Evolutionary conservation across 768 basidiomycete genomes (phyloP).

Genomic region (Dendrothele bispora): DNA sequence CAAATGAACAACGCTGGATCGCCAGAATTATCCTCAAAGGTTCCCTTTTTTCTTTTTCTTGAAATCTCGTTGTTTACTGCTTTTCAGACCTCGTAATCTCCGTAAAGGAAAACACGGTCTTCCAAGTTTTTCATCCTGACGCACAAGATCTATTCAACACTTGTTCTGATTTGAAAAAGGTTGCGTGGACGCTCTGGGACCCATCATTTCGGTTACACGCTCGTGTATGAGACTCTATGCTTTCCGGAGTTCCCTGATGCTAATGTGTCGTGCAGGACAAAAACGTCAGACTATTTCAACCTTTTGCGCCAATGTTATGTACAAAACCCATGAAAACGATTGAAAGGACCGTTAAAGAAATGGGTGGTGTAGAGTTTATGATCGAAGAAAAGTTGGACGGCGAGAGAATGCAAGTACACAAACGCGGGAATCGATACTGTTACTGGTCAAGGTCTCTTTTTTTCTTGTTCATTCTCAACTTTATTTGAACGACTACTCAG

Average conservation of each 20-base stretch:
- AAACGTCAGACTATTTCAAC: slow-evolving; percentile 74
- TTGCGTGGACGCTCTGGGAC: slow-evolving; percentile 87
- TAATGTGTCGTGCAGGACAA: slow-evolving; percentile 59
- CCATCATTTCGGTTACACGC: slow-evolving; percentile 63
- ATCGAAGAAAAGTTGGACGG: slow-evolving; percentile 99
- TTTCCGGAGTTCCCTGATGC: background rate
- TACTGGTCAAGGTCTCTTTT: slow-evolving; percentile 81
- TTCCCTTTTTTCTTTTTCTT: slow-evolving; percentile 22
- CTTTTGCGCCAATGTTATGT: slow-evolving; percentile 95
- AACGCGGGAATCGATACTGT: slow-evolving; percentile 85
- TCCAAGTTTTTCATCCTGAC: slow-evolving; percentile 90
- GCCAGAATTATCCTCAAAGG: slow-evolving; percentile 96
- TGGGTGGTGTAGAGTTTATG: slow-evolving; percentile 77
- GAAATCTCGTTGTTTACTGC: background rate
- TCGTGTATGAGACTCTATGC: slow-evolving; percentile 37
- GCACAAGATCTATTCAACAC: slow-evolving; percentile 94
- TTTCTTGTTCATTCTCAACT: slow-evolving; percentile 6
- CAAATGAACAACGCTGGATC: slow-evolving; percentile 93
- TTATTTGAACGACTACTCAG: slow-evolving; percentile 33
- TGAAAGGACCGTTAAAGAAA: slow-evolving; percentile 81
- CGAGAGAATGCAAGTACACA: slow-evolving; percentile 95
- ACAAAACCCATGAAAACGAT: slow-evolving; percentile 82
- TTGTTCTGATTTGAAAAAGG: slow-evolving; percentile 93
- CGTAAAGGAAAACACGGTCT: slow-evolving; percentile 91
- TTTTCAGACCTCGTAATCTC: slow-evolving; percentile 83